Evolutionary conservation across 345 rosid genomes (phyloP), one percentile per base, ranked within the genome.

Genomic region (Pseudoturritis turrita): DNA sequence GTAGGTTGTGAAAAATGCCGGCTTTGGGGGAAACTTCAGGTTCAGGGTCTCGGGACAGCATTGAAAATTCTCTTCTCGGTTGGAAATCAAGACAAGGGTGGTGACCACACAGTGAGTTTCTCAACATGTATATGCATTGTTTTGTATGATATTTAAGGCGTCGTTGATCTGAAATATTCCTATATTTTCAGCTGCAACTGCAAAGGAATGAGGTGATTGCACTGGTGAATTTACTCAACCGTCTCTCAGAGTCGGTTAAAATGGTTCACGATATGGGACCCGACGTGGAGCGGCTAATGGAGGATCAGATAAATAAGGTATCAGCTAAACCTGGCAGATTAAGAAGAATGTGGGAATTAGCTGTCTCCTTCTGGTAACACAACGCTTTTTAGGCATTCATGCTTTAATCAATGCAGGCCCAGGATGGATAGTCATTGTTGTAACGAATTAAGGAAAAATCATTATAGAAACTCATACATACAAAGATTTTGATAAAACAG

Each of bases 1-100:
- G 87, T 94, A 51, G 96, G 99, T 19, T 95, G 99, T 80, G 99
- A 95, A 78, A 95, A 92, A 72, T 95, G 99, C 58, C 84, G 98
- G 26, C 89, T 95, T 62, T 92, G 99, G 99, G 98, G 97, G 64
- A 94, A 94, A 73, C 96, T 94, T 82, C 98, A 94, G 84, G 91
- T 94, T 87, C 91, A 88, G 13, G 98, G 98, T 75, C 88, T 91
- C 21, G 98, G 97, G 9, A 89, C 98, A 61, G 98, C 97, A 8
- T 77, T 94, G 86, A 89, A 95, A 62, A 87, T 92, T 64, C 91
- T 95, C 59, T 92, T 95, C 81, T 88, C 99, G 40, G 92, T 79
- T 57, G 81, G 88, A 71, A 91, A 84, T 25, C 72, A 70, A 60
- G 82, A 84, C 22, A 68, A 70, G 22, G 62, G 53, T 56, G 78